Base-by-base conservation (phyloP, 495 filamentous ascomycete species). In the Aspergillus coremiiformis region DNA sequence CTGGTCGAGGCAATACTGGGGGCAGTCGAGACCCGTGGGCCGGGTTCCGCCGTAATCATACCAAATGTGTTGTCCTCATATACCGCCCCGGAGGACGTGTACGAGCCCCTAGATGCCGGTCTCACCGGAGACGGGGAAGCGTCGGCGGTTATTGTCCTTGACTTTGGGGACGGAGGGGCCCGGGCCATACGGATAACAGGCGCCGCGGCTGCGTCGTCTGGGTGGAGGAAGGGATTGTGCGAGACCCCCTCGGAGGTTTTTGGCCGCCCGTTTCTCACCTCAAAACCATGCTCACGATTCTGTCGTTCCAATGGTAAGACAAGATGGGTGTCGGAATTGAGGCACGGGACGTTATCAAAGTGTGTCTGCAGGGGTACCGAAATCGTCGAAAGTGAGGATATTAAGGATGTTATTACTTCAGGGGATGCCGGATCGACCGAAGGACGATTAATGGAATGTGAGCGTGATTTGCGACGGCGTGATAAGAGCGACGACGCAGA, bases 371-470 rank as follows among this genome's bases (percentile, higher is more conserved):
- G 76, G 20, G 89, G 86, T 43, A 80, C 76, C 0, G 89, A 90
- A 55, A 97, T 94, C 63, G 84, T 81, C 17, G 89, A 90, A 15
- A 98, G 80, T 4, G 90, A 93, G 46, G 90, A 91, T 66, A 98
- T 95, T 46, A 98, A 76, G 33, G 87, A 90, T 45, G 87, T 91
- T 54, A 98, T 97, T 44, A 98, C 87, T 67, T 95, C 90, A 22
- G 93, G 89, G 12, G 90, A 93, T 1, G 87, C 84, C 41, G 89
- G 81, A 51, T 74, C 69, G 23, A 56, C 41, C 11, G 66, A 54
- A 4, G 58, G 47, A 19, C 63, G 57, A 52, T 57, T 65, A 21
- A 60, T 27, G 7, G 60, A 58, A 35, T 65, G 65, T 15, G 61
- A 58, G 51, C 66, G 72, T 47, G 60, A 72, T 58, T 70, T 70